Percentiles rank a stretch among this genome's conserved stretches.
These are phyloP conservation scores for Exophiala bonariae DNA, from an alignment of 2,329 filamentous ascomycete genomes.

Conservation along the genomic window DNA sequence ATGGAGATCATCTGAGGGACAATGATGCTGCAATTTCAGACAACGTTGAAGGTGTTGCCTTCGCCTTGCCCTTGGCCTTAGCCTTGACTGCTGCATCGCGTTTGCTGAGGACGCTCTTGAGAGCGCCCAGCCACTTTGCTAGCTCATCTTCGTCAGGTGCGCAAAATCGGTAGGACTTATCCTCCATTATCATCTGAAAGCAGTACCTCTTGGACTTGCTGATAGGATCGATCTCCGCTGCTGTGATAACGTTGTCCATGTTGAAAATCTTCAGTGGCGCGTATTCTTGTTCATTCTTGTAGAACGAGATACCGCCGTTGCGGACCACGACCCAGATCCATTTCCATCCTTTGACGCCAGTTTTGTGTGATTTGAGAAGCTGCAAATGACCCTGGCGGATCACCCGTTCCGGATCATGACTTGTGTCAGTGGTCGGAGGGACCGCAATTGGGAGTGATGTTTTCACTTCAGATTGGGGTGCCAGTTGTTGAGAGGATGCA, in stretches of 20 bases:
- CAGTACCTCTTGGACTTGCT: slow-evolving; percentile 83
- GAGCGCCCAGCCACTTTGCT: slow-evolving; percentile 80
- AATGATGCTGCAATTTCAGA: slow-evolving; percentile 10
- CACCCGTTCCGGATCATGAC: slow-evolving; percentile 78
- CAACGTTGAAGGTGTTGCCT: slow-evolving; percentile 1
- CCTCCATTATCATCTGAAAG: slow-evolving; percentile 90
- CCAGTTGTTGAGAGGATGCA: slow-evolving; percentile 26
- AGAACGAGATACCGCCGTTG: slow-evolving; percentile 79
- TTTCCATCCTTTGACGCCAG: slow-evolving; percentile 90
- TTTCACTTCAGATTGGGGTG: slow-evolving; percentile 36
- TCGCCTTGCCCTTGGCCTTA: slow-evolving; percentile 11
- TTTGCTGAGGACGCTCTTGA: slow-evolving; percentile 66
- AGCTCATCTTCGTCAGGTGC: slow-evolving; percentile 78
- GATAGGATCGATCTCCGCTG: slow-evolving; percentile 86
- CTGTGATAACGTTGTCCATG: slow-evolving; percentile 77
- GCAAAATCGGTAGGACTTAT: slow-evolving; percentile 78
- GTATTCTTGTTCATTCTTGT: slow-evolving; percentile 92
- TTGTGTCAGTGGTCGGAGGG: slow-evolving; percentile 25
- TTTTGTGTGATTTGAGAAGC: slow-evolving; percentile 72
- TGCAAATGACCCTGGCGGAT: slow-evolving; percentile 91
- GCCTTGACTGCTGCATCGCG: slow-evolving; percentile 18
- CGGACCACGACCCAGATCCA: slow-evolving; percentile 90
- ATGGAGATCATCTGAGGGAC: slow-evolving; percentile 5
- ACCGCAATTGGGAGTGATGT: slow-evolving; percentile 56
- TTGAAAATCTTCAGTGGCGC: slow-evolving; percentile 79